Base-by-base conservation (phyloP, 1,284 basidiomycete species). In the Malassezia brasiliensis region DNA sequence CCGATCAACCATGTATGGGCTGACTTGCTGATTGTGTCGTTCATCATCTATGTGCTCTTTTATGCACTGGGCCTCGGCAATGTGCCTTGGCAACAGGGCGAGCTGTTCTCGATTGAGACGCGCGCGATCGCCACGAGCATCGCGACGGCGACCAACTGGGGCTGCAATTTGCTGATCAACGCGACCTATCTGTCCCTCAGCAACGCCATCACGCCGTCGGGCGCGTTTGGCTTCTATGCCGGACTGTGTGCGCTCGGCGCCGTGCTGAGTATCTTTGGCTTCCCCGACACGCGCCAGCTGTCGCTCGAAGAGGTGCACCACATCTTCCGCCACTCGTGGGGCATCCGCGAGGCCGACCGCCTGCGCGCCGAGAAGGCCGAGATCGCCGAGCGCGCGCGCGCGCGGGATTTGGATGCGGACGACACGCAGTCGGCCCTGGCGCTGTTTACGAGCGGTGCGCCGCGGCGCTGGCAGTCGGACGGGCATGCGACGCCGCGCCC, bases 81-180 rank as follows among this genome's bases (percentile, higher is more conserved):
- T 66, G 84, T 88, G 1, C 86, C 87, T 0, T 89, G 87, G 86
- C 86, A 88, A 66, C 86, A 88, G 71, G 85, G 86, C 56, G 87
- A 89, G 72, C 79, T 89, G 14, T 88, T 89, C 76, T 79, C 68
- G 1, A 64, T 75, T 31, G 72, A 76, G 53, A 85, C 87, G 12
- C 82, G 87, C 52, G 87, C 86, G 0, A 82, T 89, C 48, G 87
- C 86, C n/a, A 52, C 62, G 28, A 51, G 83, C 3, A 79, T 88
- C 52, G 79, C 83, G n/a, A 88, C 86, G 0, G 83, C 85, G 8
- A 83, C 82, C 22, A 88, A 88, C 76, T 88, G 86, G 87, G 80
- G 78, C 11, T 79, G 62, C 50, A 89, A 88, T 75, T 78, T 88
- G 37, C 77, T 88, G 64, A 87, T 89, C 64, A 82, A 82, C 2